phyloP scores from a whole-genome alignment of 805 yeast genomes.

The Kockiozyma suomiensis region DNA sequence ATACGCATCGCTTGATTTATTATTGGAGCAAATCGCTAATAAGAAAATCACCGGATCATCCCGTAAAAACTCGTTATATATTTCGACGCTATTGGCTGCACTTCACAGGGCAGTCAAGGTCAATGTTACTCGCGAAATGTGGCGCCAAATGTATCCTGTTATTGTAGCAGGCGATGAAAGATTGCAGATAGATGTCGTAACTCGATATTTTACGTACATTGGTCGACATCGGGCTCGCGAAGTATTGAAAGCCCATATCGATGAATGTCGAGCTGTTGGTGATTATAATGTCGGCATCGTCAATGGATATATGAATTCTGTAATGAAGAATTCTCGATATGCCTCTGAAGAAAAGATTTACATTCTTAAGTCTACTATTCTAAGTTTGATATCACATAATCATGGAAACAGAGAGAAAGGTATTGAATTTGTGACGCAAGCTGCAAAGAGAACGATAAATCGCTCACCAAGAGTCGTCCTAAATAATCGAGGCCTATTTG shows the following conservation, averaged over 20 bases:
- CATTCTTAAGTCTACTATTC: not conserved
- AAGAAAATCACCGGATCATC: not conserved
- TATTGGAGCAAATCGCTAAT: slow-evolving; percentile 1
- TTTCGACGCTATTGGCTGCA: not conserved
- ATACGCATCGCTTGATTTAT: not conserved
- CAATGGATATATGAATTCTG: not conserved
- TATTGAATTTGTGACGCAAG: not conserved
- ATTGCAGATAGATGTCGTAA: not conserved
- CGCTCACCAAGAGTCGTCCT: not conserved
- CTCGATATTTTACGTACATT: not conserved
- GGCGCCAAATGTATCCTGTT: slow-evolving; percentile 4
- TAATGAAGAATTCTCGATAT: not conserved
- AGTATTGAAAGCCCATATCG: slow-evolving; percentile 8
- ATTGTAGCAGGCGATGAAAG: not conserved
- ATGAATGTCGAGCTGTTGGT: slow-evolving; percentile 9
- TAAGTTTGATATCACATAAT: slow-evolving; percentile 6
- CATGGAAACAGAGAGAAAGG: not conserved
- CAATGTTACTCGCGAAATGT: not conserved
- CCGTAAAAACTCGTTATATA: not conserved
- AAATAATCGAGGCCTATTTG: not conserved
- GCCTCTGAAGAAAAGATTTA: not conserved
- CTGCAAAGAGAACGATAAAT: not conserved
- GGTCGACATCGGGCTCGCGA: slow-evolving; percentile 1
- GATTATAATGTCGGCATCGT: not conserved
- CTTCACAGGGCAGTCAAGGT: slow-evolving; percentile 5